These are phyloP conservation scores for Helotiales sp. DNA, from an alignment of 2,329 filamentous ascomycete species.

Conservation along the genomic window DNA sequence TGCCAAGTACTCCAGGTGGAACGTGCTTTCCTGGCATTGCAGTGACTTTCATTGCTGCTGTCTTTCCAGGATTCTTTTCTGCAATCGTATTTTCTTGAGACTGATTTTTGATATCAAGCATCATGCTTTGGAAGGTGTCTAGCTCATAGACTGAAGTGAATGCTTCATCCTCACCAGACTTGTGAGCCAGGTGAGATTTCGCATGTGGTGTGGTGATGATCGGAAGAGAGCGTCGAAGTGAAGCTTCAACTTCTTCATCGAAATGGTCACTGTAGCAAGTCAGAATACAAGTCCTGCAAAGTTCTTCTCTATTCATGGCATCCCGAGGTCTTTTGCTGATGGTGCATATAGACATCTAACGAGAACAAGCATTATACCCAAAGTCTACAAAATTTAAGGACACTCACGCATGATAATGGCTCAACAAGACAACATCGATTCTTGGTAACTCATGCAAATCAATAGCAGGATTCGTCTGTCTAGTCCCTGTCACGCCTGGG, in stretches of 20 bases:
- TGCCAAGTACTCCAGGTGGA: conserved; percentile 33
- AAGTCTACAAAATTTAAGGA: background rate
- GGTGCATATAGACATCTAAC: too few species aligned
- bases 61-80: conserved; percentile 20
- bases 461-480: conserved; percentile 59
- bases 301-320: background rate
- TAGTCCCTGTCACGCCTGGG: conserved; percentile 56
- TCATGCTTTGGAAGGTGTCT: conserved; percentile 54
- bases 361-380: too few species aligned
- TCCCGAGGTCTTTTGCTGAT: too few species aligned
- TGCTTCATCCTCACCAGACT: conserved; percentile 42
- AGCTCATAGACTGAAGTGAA: conserved; percentile 57
- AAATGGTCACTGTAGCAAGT: conserved; percentile 44
- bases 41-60: conserved; percentile 54
- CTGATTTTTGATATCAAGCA: conserved; percentile 42
- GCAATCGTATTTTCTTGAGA: background rate
- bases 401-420: conserved; percentile 59
- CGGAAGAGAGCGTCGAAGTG: conserved; percentile 40
- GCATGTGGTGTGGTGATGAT: conserved; percentile 67
- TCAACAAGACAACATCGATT: conserved; percentile 54
- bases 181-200: conserved; percentile 48
- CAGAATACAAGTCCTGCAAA: background rate
- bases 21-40: conserved; percentile 68
- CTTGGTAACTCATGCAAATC: conserved; percentile 55
- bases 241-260: conserved; percentile 46